These are phyloP conservation scores for Penicillium sp. DNA, from an alignment of 2,329 filamentous ascomycete species.

Conservation along the genomic window DNA sequence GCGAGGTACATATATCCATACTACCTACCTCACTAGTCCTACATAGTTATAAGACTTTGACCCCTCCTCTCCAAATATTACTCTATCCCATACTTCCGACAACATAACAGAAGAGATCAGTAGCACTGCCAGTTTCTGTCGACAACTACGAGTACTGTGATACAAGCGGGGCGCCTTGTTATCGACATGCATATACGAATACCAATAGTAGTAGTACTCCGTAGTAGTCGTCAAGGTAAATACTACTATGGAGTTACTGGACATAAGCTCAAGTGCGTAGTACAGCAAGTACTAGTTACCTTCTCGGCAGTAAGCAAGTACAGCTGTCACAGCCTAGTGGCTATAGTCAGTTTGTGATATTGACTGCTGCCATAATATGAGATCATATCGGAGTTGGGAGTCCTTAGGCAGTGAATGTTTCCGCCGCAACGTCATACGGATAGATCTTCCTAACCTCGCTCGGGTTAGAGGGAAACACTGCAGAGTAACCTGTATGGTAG, in stretches of 20 bases:
- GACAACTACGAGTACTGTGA: not conserved
- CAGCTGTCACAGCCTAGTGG: no score
- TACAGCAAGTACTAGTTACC: not conserved
- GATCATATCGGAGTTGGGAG: not conserved
- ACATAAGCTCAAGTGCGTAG: not conserved
- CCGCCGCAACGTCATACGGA: not conserved
- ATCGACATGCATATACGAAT: not conserved
- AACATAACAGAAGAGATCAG: no score
- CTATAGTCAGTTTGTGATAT: not conserved
- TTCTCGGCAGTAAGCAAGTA: no score
- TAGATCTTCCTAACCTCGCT: no score
- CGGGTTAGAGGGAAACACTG: no score
- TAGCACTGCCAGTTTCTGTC: not conserved
- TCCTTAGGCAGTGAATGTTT: not conserved
- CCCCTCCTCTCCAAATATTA: not conserved
- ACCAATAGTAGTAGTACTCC: no score
- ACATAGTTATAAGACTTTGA: not conserved
- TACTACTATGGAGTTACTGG: not conserved
- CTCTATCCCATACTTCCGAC: not conserved
- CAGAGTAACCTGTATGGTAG: no score
- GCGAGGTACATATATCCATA: not conserved
- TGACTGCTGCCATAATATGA: not conserved
- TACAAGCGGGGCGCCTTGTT: not conserved
- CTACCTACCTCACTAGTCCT: not conserved
- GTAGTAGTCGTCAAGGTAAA: no score